Evolutionary conservation across 1,284 basidiomycete genomes (phyloP).

Genomic region (Sanghuangporus sanghuang): DNA sequence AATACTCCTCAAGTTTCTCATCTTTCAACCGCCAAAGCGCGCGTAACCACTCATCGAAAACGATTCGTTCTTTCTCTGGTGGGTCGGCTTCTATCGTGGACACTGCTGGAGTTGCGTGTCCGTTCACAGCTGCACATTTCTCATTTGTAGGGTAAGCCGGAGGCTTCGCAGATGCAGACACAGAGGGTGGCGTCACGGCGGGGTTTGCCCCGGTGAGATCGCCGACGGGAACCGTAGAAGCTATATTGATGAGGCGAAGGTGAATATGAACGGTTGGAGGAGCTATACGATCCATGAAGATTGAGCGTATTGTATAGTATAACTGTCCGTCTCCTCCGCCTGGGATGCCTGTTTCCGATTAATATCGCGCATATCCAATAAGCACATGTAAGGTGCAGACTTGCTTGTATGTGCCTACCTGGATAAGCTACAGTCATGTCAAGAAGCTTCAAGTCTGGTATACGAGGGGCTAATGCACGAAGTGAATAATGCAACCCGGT

Average conservation of each 20-base stretch:
- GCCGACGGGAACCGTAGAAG: conserved; percentile 61
- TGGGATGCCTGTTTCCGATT: conserved; percentile 51
- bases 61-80: conserved; percentile 58
- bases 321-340: conserved; percentile 71
- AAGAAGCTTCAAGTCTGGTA: conserved; percentile 77
- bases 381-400: background rate
- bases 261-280: conserved; percentile 89
- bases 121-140: background rate
- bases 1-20: conserved; percentile 59
- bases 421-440: conserved; percentile 90
- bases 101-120: conserved; percentile 6
- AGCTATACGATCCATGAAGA: conserved; percentile 79
- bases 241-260: conserved; percentile 69
- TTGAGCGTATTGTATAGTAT: conserved; percentile 84
- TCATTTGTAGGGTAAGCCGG: background rate
- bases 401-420: conserved; percentile 38
- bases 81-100: conserved; percentile 51
- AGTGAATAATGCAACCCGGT: conserved; percentile 87
- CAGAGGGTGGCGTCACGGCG: conserved; percentile 17
- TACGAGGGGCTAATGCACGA: conserved; percentile 71
- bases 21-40: conserved; percentile 85
- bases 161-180: background rate
- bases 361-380: background rate
- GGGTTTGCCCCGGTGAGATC: conserved; percentile 39
- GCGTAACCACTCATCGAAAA: conserved; percentile 83